Conservation (phyloP, 2,329 filamentous ascomycete species). For the Macrophomina tecta region DNA sequence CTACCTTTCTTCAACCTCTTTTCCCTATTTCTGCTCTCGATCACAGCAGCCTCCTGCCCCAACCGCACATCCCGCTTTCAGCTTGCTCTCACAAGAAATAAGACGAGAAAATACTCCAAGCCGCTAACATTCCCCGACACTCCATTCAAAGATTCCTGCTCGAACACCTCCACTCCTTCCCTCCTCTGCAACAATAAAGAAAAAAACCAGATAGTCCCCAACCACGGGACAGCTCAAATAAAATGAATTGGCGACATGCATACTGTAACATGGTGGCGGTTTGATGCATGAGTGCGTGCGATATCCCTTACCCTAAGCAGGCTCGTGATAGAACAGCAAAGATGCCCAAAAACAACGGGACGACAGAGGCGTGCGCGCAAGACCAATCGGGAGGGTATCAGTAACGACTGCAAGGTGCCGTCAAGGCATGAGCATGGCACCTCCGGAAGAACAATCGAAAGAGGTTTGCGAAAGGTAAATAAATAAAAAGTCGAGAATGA, state of each 20-base stretch:
- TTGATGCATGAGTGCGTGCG: neutral
- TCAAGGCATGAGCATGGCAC: constrained; percentile 19
- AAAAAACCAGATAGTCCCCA: neutral
- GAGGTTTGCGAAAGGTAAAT: constrained; percentile 4
- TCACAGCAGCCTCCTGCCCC: too few relatives aligned
- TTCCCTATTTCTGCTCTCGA: too few relatives aligned
- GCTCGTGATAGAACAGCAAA: constrained; percentile 12
- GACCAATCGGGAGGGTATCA: constrained; percentile 25
- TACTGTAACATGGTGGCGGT: constrained; percentile 14
- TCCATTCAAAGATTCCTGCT: too few relatives aligned
- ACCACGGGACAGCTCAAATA: neutral
- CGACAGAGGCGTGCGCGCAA: neutral
- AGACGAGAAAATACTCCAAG: too few relatives aligned
- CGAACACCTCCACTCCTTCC: too few relatives aligned
- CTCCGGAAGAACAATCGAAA: constrained; percentile 21
- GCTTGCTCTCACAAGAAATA: too few relatives aligned
- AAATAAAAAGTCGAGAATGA: constrained; percentile 1
- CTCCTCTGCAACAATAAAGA: neutral
- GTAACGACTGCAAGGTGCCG: constrained; percentile 28
- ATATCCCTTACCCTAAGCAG: constrained; percentile 16
- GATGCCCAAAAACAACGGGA: neutral
- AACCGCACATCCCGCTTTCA: too few relatives aligned
- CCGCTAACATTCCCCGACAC: too few relatives aligned
- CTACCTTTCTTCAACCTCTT: neutral
- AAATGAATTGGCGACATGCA: constrained; percentile 8